Conservation (phyloP, 1,284 basidiomycete genomes). For the Malassezia brasiliensis region DNA sequence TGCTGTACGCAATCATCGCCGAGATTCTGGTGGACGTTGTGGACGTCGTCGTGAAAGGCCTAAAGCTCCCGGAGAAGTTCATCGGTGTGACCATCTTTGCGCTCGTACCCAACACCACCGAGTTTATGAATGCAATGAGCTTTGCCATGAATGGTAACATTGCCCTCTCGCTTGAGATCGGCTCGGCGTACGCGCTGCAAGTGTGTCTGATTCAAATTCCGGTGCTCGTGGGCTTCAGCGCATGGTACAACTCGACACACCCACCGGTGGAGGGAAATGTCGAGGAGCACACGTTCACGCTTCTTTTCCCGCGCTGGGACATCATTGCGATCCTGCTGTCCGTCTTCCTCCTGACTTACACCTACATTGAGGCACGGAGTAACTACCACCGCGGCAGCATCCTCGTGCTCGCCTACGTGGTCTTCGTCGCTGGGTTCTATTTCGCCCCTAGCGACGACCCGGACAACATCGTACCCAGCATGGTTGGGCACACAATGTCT, state of each 20-base stretch:
- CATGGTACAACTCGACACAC: constrained; percentile 79
- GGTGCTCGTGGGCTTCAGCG: constrained; percentile 96
- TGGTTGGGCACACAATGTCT: not conserved
- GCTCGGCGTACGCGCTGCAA: constrained; percentile 94
- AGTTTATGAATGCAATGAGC: constrained; percentile 99
- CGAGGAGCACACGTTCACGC: constrained; percentile 34
- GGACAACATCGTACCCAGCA: not conserved
- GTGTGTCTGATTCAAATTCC: constrained; percentile 96
- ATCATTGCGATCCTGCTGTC: constrained; percentile 75
- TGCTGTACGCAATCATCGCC: constrained; percentile 88
- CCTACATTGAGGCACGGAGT: constrained; percentile 93
- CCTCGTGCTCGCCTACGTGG: constrained; percentile 37
- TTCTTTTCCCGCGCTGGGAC: constrained; percentile 98
- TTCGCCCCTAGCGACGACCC: constrained; percentile 30
- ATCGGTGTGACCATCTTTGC: constrained; percentile 93
- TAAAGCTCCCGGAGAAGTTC: constrained; percentile 94
- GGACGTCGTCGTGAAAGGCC: constrained; percentile 84
- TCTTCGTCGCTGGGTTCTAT: constrained; percentile 44
- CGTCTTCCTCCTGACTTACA: constrained; percentile 89
- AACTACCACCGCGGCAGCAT: constrained; percentile 61
- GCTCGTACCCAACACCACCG: constrained; percentile 94
- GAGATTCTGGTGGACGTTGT: constrained; percentile 92
- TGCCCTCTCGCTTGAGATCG: constrained; percentile 90
- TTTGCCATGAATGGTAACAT: constrained; percentile 97
- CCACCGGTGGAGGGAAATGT: constrained; percentile 8